Base-by-base conservation (phyloP, 495 filamentous ascomycete species). In the Talaromyces ruber region DNA sequence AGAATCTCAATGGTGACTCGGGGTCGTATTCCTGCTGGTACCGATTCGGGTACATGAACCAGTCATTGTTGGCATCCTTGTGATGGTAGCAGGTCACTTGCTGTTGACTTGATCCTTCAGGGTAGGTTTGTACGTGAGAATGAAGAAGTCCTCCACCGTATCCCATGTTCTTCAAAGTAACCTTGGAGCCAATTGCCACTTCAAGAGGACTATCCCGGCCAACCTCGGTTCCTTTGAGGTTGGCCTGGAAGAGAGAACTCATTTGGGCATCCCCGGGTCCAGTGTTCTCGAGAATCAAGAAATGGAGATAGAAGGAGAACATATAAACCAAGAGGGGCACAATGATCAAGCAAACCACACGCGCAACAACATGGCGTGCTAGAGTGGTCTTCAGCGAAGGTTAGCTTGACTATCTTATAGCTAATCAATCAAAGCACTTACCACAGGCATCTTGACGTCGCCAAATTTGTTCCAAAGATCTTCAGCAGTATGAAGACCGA, bases 31-130 rank as follows among this genome's bases (percentile, higher is more conserved):
- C 87, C 3, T 81, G 72, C 54, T 58, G 18, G 30, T 79, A 66
- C 47, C 94, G 88, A 76, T 92, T 94, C 18, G 94, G 95, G 70
- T 97, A 96, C 72, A 98, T 96, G 74, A 93, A 97, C 94, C 94
- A 98, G 75, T 98, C 95, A 68, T 98, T 98, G 79, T 98, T 98
- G 66, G 94, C 85, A 82, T 98, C 94, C 71, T 98, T 98, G 80
- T 98, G 94, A 74, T 98, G 94, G 72, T 98, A 98, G 77, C 94
- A 98, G 30, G 94, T 98, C 59, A 98, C 88, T 73, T 98, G 94
- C 68, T 98, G 95, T 74, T 98, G 94, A 6, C 73, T 74, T 14
- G 95, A 98, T 30, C 94, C 94, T 74, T 98, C 95, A 0, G 94
- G 94, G 67, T 89, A 98, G 14, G 93, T 91, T 74, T 98, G 94